Conservation (phyloP, 495 filamentous ascomycete genomes). For the Neurospora sp. region DNA sequence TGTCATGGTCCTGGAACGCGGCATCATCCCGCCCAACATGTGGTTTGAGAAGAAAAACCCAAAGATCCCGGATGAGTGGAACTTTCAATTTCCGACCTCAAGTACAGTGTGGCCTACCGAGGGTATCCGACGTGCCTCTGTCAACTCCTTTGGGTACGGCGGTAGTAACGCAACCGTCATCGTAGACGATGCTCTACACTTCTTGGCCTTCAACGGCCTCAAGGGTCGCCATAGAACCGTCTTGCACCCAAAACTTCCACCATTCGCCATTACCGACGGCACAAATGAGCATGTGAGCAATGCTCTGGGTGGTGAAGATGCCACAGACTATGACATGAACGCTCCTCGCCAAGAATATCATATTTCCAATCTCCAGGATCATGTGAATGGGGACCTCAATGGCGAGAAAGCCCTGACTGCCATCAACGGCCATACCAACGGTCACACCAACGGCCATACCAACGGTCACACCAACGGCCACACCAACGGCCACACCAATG, state of each 20-base stretch:
- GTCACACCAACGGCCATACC: no score
- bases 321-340: neutral
- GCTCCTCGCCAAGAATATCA: slow-evolving; percentile 11
- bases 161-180: slow-evolving; percentile 8
- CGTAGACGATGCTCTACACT: slow-evolving; percentile 4
- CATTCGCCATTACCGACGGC: no score
- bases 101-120: neutral
- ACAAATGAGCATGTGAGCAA: no score
- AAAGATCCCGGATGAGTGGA: slow-evolving; percentile 10
- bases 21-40: slow-evolving; percentile 31
- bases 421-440: no score
- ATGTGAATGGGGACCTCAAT: no score
- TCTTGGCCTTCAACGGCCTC: neutral
- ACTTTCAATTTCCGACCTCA: neutral
- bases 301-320: neutral
- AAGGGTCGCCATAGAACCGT: neutral
- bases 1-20: slow-evolving; percentile 36
- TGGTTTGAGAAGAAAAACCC: slow-evolving; percentile 41
- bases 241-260: no score
- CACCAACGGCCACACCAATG: no score
- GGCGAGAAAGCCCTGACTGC: no score
- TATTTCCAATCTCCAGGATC: neutral
- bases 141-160: slow-evolving; percentile 8
- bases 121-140: slow-evolving; percentile 1
- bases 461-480: no score